These are phyloP conservation scores for Pestalotiopsis sp. DNA, from an alignment of 2,329 filamentous ascomycete species.

Conservation along the genomic window DNA sequence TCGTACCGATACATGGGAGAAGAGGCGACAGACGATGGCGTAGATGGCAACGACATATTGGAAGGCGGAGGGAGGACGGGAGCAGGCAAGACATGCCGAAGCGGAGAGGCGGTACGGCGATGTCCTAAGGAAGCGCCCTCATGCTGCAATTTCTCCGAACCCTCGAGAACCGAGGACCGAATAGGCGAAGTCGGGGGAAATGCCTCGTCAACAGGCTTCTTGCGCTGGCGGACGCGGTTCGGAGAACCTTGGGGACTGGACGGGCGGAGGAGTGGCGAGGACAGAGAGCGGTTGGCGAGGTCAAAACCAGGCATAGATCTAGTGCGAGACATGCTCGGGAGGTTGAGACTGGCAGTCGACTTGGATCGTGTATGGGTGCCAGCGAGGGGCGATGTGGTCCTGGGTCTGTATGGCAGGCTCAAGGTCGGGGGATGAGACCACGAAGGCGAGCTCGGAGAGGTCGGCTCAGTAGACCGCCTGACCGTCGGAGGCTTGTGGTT, in stretches of 20 bases:
- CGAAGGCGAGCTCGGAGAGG: constrained; percentile 54
- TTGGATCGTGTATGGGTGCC: constrained; percentile 60
- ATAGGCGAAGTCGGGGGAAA: constrained; percentile 61
- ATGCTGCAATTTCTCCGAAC: constrained; percentile 43
- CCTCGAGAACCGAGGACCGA: constrained; percentile 57
- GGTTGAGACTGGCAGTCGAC: constrained; percentile 57
- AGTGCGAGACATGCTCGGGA: constrained; percentile 62
- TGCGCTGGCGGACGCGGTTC: constrained; percentile 52
- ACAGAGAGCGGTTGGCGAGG: constrained; percentile 60
- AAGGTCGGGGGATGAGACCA: constrained; percentile 45
- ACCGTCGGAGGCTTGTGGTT: constrained; percentile 54
- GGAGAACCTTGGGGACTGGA: constrained; percentile 59
- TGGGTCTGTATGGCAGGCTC: constrained; percentile 61
- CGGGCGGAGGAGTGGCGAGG: constrained; percentile 55
- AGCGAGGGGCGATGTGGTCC: constrained; percentile 64
- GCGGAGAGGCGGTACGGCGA: constrained; percentile 59
- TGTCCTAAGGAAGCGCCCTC: constrained; percentile 50
- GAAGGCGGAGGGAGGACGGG: constrained; percentile 30
- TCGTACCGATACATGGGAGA: constrained; percentile 57
- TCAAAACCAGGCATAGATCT: constrained; percentile 68
- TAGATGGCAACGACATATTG: constrained; percentile 42
- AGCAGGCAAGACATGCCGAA: constrained; percentile 48
- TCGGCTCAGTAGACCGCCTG: constrained; percentile 63
- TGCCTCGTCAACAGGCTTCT: constrained; percentile 62
- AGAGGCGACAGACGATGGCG: constrained; percentile 53